These are phyloP conservation scores for Novakomyces olei DNA, from an alignment of 805 yeast genomes.

Conservation along the genomic window DNA sequence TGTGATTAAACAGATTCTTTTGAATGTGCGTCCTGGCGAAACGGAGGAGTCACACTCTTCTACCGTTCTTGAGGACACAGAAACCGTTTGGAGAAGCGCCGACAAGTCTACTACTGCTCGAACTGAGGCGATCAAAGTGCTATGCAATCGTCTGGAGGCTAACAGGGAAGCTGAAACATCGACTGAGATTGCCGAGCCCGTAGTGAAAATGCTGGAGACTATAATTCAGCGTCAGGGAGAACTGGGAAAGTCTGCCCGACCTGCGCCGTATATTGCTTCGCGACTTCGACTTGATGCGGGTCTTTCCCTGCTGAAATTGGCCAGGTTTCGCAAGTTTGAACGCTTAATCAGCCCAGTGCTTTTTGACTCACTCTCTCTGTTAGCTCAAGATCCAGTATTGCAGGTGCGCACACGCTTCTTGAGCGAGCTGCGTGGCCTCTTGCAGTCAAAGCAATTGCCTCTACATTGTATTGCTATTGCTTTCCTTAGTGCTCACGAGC, in stretches of 20 bases:
- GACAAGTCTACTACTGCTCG: too few relatives aligned
- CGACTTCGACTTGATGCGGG: slow-evolving; percentile 52
- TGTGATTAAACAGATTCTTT: too few relatives aligned
- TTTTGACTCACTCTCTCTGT: slow-evolving; percentile 30
- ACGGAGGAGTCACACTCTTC: too few relatives aligned
- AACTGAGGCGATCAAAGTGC: too few relatives aligned
- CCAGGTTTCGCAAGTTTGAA: slow-evolving; percentile 31
- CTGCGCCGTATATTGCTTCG: slow-evolving; percentile 41
- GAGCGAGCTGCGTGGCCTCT: slow-evolving; percentile 26
- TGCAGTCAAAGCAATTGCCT: slow-evolving; percentile 33
- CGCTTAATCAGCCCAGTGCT: slow-evolving; percentile 29
- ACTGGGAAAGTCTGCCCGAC: slow-evolving; percentile 19
- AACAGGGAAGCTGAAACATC: slow-evolving; percentile 20
- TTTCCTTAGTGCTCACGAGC: slow-evolving; percentile 61
- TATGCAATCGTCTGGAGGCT: too few relatives aligned
- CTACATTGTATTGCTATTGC: slow-evolving; percentile 44
- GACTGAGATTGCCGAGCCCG: slow-evolving; percentile 32
- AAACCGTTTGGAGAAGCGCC: too few relatives aligned
- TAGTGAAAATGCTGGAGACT: slow-evolving; percentile 42
- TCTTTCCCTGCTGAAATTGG: slow-evolving; percentile 36
- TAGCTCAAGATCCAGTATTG: slow-evolving; percentile 45
- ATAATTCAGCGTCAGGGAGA: slow-evolving; percentile 63
- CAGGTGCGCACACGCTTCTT: slow-evolving; percentile 35
- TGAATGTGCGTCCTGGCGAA: too few relatives aligned
- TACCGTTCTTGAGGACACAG: too few relatives aligned